Evolutionary conservation across 2,329 filamentous ascomycete species (phyloP), one percentile per base, ranked within the genome.

Genomic region (Tetracladium maxilliforme): DNA sequence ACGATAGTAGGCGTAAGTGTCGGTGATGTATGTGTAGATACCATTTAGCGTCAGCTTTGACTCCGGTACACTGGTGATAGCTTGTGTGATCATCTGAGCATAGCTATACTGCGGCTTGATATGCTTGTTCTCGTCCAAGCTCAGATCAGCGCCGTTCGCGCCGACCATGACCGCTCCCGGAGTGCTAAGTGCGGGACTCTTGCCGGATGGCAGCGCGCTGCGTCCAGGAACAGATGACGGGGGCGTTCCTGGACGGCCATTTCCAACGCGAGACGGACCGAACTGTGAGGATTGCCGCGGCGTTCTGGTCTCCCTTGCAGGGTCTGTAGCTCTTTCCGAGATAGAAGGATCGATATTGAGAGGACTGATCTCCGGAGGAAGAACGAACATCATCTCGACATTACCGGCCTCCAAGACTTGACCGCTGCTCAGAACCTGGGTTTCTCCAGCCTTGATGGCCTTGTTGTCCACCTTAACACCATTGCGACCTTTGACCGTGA

Each of bases 341-440:
- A n/a, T n/a, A n/a, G n/a, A n/a, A n/a, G n/a, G n/a, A 42, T 79
- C 69, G 31, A 92, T 73, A 23, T 67, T 61, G 14, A 84, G 61
- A 14, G 70, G 67, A 28, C 58, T 60, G 22, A 70, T 61, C 36
- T 80, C 75, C 14, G 70, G 71, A 1, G 90, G 87, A n/a, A 92
- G 69, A 23, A 94, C 82, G 50, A 98, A 98, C 62, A 95, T 87
- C 90, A 98, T 98, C 56, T 98, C 87, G 2, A 90, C 80, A 26
- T 81, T 81, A 39, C 78, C 79, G 43, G 95, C 81, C 43, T 93
- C 84, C 30, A 98, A 75, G 21, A 95, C 82, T 45, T 87, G 76
- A 30, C 90, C 90, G 40, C 86, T 93, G 21, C 71, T 70, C 14
- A 98, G 63, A 16, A 69, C 56, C 17, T 70, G 65, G 19, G 64